Evolutionary conservation across 2,329 filamentous ascomycete genomes (phyloP).

Genomic region (Domatiomyces globalis): DNA sequence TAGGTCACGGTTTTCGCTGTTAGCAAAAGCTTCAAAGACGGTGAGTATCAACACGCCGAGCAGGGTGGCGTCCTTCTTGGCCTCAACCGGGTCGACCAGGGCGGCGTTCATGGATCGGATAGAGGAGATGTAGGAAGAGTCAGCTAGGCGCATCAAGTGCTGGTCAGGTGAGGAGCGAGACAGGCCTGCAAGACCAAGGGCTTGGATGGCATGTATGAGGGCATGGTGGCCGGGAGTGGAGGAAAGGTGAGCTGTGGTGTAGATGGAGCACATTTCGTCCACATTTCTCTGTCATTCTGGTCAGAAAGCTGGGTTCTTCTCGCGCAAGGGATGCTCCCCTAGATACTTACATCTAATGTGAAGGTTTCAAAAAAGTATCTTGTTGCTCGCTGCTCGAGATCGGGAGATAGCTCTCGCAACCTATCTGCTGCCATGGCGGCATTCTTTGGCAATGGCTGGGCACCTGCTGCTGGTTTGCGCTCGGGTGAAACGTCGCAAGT

Average conservation of each 20-base stretch:
- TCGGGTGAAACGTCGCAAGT: no score
- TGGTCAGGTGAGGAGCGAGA: constrained; percentile 41
- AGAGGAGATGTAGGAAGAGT: background rate
- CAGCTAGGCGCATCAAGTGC: constrained; percentile 32
- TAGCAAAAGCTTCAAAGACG: background rate
- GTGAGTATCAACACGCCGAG: background rate
- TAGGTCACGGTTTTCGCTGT: background rate
- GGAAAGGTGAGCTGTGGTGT: no score
- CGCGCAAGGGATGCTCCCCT: background rate
- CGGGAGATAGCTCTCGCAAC: background rate
- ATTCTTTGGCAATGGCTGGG: no score
- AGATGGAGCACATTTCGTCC: background rate
- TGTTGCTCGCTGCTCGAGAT: background rate
- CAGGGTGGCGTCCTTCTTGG: background rate
- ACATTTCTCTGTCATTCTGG: background rate
- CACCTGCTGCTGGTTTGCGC: no score
- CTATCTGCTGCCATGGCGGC: background rate
- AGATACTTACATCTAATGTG: background rate
- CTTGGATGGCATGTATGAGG: background rate
- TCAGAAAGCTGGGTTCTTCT: no score
- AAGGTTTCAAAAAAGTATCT: no score
- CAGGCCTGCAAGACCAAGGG: constrained; percentile 42
- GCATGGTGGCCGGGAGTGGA: no score
- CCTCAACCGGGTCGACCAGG: background rate
- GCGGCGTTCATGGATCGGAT: constrained; percentile 20